Conservation (phyloP, 2,329 filamentous ascomycete genomes). For the Pseudogymnoascus sp. region DNA sequence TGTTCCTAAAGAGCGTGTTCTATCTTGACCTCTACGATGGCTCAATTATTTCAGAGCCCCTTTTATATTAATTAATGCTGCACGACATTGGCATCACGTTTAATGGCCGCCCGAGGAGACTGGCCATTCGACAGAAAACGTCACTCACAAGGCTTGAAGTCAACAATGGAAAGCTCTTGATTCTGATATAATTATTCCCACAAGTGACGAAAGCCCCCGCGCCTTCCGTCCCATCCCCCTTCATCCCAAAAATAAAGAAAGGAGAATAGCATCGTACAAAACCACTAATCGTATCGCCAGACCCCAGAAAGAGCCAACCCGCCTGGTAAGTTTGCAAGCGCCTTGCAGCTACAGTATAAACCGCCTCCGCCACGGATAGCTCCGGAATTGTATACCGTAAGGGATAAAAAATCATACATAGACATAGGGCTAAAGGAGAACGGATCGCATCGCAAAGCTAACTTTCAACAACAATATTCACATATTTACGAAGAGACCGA, state of each 20-base stretch:
- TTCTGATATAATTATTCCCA: conserved; percentile 6
- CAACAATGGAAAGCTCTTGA: not conserved
- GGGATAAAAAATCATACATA: conserved; percentile 3
- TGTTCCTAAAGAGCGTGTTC: not conserved
- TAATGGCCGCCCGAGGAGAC: not conserved
- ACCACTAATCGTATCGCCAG: not conserved
- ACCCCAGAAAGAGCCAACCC: not conserved
- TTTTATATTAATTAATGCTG: not conserved
- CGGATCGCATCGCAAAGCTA: not conserved
- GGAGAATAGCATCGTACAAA: not conserved
- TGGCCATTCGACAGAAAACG: not conserved
- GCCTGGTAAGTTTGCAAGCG: not conserved
- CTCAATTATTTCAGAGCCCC: too few species aligned
- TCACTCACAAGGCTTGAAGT: not conserved
- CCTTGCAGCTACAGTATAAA: not conserved
- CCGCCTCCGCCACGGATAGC: not conserved
- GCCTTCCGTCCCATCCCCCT: not conserved
- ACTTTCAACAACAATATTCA: conserved; percentile 5
- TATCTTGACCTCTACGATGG: not conserved
- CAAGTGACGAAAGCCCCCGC: not conserved
- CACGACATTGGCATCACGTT: not conserved
- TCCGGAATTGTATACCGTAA: conserved; percentile 6
- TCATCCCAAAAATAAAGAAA: not conserved
- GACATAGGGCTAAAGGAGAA: not conserved
- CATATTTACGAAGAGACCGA: not conserved